These are phyloP conservation scores for Colletotrichum sp. DNA, from an alignment of 2,329 filamentous ascomycete species.

Conservation along the genomic window DNA sequence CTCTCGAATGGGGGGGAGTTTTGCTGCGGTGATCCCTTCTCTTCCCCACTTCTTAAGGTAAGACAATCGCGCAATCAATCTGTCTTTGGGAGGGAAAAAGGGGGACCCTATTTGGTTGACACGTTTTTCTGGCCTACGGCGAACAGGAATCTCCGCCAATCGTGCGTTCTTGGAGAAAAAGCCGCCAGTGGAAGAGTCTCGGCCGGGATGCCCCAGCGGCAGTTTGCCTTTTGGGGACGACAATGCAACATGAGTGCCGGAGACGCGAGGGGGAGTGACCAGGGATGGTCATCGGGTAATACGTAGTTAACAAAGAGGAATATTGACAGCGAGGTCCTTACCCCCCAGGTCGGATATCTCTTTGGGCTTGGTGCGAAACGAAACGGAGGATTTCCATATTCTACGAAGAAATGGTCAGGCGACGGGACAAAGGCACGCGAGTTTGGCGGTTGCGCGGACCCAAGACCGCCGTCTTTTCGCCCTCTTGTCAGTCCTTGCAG, in stretches of 20 bases:
- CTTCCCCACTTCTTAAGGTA: background rate
- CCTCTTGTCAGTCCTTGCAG: background rate
- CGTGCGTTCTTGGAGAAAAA: background rate
- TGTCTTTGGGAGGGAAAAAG: background rate
- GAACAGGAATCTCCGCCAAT: constrained; percentile 14
- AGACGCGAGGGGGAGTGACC: background rate
- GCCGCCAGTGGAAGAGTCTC: background rate
- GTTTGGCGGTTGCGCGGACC: background rate
- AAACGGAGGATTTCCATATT: background rate
- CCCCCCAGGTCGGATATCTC: background rate
- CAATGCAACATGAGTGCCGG: background rate
- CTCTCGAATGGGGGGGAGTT: background rate
- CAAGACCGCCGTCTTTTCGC: background rate
- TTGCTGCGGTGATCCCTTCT: background rate
- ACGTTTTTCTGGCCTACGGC: background rate
- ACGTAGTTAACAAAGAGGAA: background rate
- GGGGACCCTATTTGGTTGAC: background rate
- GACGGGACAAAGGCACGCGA: background rate
- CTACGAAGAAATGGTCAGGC: background rate
- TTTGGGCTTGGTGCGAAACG: background rate
- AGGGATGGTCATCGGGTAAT: background rate
- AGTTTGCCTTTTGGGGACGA: background rate
- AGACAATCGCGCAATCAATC: background rate
- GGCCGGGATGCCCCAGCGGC: background rate
- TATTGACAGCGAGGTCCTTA: background rate